Evolutionary conservation across 2,329 filamentous ascomycete genomes (phyloP).

Genomic region (Aspergillus carbonarius): DNA sequence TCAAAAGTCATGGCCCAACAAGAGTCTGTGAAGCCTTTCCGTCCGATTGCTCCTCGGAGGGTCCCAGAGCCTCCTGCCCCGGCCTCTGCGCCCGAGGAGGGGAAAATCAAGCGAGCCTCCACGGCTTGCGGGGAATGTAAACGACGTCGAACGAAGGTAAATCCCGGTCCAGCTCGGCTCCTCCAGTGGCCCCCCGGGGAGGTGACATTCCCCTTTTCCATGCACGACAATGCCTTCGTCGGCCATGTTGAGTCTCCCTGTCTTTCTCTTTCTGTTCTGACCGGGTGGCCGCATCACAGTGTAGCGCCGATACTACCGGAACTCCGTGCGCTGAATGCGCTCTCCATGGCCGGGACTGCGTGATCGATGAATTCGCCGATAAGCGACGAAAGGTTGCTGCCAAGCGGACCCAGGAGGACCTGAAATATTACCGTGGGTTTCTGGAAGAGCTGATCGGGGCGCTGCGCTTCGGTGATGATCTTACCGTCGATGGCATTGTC

Average conservation of each 20-base stretch:
- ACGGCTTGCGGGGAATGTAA: conserved; percentile 41
- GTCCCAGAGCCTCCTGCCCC: conserved; percentile 17
- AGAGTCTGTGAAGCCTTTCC: conserved; percentile 24
- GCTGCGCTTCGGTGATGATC: conserved; percentile 24
- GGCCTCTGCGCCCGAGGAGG: conserved; percentile 28
- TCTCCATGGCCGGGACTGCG: conserved; percentile 32
- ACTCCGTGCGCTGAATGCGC: conserved; percentile 36
- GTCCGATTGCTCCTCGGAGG: conserved; percentile 34
- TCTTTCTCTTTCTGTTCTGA: conserved; percentile 12
- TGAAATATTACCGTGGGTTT: conserved; percentile 28
- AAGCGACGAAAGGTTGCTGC: conserved; percentile 38
- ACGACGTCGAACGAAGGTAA: conserved; percentile 39
- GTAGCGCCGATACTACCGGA: conserved; percentile 25
- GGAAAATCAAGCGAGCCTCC: conserved; percentile 36
- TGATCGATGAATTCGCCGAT: conserved; percentile 36
- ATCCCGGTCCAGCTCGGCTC: background rate
- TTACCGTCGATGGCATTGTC: conserved; percentile 25
- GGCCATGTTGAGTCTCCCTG: background rate
- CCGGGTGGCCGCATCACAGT: conserved; percentile 22
- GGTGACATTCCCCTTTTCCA: background rate
- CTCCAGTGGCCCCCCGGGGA: background rate
- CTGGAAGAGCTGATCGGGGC: conserved; percentile 28
- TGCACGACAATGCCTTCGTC: background rate
- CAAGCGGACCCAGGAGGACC: conserved; percentile 30
- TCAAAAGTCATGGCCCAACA: conserved; percentile 29